Conservation (phyloP, 2,329 filamentous ascomycete genomes). For the Tolypocladium ovalisporum region DNA sequence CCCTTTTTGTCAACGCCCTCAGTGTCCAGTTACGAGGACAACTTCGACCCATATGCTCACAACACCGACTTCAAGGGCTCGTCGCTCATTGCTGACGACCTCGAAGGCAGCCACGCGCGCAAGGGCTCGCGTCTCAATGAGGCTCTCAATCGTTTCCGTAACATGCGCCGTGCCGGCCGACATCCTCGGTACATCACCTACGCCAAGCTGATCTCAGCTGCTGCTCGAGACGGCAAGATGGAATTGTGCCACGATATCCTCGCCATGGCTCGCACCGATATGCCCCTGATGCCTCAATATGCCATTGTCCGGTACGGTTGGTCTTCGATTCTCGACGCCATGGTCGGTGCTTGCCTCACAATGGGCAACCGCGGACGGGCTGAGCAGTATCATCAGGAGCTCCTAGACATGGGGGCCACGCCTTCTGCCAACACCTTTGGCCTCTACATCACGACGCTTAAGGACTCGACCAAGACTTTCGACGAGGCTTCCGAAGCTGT, state of each 20-base stretch:
- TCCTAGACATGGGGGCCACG: constrained; percentile 79
- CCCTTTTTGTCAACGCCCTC: constrained; percentile 44
- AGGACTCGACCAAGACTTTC: constrained; percentile 94
- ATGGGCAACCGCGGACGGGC: constrained; percentile 72
- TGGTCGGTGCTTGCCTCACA: constrained; percentile 85
- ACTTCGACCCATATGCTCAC: constrained; percentile 81
- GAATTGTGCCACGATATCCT: constrained; percentile 78
- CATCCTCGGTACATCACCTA: constrained; percentile 95
- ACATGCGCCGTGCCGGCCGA: constrained; percentile 84
- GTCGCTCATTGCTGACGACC: constrained; percentile 75
- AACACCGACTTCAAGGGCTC: constrained; percentile 92
- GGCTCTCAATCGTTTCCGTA: constrained; percentile 73
- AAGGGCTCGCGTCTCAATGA: constrained; percentile 67
- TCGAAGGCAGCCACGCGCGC: constrained; percentile 70
- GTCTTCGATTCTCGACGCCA: constrained; percentile 91
- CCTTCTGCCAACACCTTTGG: constrained; percentile 97
- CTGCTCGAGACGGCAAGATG: constrained; percentile 74
- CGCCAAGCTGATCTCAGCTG: constrained; percentile 85
- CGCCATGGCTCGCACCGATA: constrained; percentile 77
- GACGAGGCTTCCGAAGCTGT: constrained; percentile 95
- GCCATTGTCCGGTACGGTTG: constrained; percentile 86
- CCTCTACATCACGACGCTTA: constrained; percentile 97
- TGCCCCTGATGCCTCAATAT: constrained; percentile 77
- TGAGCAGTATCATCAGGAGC: constrained; percentile 80
- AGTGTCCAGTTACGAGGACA: constrained; percentile 61